Base-by-base conservation (phyloP, 1,139 yeast genomes). In the Scheffersomyces stambukii region DNA sequence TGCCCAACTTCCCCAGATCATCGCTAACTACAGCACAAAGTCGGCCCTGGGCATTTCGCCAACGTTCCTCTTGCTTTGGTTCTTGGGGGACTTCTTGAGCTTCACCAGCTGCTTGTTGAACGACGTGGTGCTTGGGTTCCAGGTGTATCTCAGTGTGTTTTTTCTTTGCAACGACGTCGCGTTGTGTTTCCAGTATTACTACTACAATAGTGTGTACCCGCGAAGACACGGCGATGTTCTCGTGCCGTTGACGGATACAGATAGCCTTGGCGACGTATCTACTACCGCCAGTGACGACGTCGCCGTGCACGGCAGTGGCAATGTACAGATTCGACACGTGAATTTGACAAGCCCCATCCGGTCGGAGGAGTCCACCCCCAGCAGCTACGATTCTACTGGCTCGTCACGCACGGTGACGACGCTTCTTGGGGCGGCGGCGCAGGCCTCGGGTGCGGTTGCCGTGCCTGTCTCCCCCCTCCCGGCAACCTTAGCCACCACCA, bases 11-110 rank as follows among this genome's bases (percentile, higher is more conserved):
- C 97, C 97, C 0, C 98, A 89, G 51, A 79, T 86, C 12, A 57
- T 77, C 35, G 76, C 80, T 46, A 89, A 89, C 46, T 84, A 82
- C 53, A 64, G 64, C 19, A 75, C 70, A 49, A 80, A 84, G 47
- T 81, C 94, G 1, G 95, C 93, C 1, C 94, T 81, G 21, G 97
- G 96, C 1, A 66, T 91, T 17, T 82, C 95, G 6, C 74, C 82
- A n/a, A 68, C 70, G 7, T 86, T 89, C 45, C 64, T 91, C 5
- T 39, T 73, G 12, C 75, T 82, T 32, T 88, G 96, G 96, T 71
- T 85, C 37, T 50, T 76, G 38, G 98, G 97, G 4, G 98, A 91
- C 51, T 65, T 82, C 15, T 65, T 91, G 8, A 84, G 91, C 37
- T 69, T 89, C 32, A 51, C 80, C 6, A 94, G 96, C 24, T 88